Base-by-base conservation (phyloP, 768 basidiomycete genomes). In the Suillus fuscotomentosus region DNA sequence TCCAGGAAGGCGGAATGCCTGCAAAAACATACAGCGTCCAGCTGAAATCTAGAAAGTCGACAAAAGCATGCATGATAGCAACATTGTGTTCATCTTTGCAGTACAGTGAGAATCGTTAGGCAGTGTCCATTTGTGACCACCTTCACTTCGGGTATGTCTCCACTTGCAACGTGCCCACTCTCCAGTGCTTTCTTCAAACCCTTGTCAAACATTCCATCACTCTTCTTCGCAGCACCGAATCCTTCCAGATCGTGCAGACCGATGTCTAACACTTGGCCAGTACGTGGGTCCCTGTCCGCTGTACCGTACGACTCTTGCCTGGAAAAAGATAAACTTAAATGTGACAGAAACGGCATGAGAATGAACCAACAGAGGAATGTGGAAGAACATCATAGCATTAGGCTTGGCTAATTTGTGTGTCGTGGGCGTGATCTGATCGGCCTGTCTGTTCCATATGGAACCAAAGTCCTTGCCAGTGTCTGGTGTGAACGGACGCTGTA, bases 381-480 rank as follows among this genome's bases (percentile, higher is more conserved):
- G 97, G 88, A 97, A 98, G 79, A 97, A 97, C 91, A 94, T 92
- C 69, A 99, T 75, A 0, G 94, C 97, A 70, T 98, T 98, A 2
- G 97, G 97, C 75, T 97, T 99, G 5, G 92, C 93, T 3, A 95
- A 81, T 62, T 80, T 82, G 70, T 78, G 76, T 27, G 76, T 75
- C 56, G 80, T 72, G 0, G 91, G 88, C 0, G 84, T 79, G 55
- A 88, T 71, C 75, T 90, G 90, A 43, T 82, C 85, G 15, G 75
- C 74, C 68, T 90, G 84, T 24, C 91, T 83, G 61, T 76, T 75
- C 91, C 91, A 94, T 56, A 86, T 73, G 59, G 81, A 76, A 6
- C 85, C 89, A 1, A 95, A 72, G 72, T 95, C 94, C 60, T 85
- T 85, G 3, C 79, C 83, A 6, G 85, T 85, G 72, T 94, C 93